phyloP scores from a whole-genome alignment of 1,284 basidiomycete species.

The Cutaneotrichosporon curvatum region DNA sequence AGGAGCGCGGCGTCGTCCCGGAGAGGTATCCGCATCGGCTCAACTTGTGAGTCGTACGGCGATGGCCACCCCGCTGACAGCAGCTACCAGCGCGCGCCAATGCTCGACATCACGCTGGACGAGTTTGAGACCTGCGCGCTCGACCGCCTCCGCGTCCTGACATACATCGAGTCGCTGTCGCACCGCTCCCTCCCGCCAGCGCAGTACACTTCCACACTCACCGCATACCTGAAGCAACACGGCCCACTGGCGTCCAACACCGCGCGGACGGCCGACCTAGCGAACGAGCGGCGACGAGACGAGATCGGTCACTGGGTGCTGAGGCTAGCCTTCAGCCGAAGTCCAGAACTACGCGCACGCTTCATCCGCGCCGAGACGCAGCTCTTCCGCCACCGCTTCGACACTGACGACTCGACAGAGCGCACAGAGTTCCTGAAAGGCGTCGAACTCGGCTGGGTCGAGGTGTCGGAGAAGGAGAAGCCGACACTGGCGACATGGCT shows the following conservation, averaged over 20 bases:
- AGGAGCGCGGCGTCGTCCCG: constrained; percentile 2
- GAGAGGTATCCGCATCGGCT: constrained; percentile 59
- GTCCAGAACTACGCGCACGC: constrained; percentile 81
- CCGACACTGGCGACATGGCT: constrained; percentile 15
- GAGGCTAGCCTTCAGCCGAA: constrained; percentile 79
- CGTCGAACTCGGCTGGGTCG: constrained; percentile 71
- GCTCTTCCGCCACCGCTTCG: constrained; percentile 78
- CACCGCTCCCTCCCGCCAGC: constrained; percentile 44
- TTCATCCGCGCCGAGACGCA: constrained; percentile 85
- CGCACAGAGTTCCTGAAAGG: constrained; percentile 63
- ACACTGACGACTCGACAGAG: constrained; percentile 60
- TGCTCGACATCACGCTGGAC: constrained; percentile 86
- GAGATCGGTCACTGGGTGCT: constrained; percentile 93
- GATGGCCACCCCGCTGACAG: background rate
- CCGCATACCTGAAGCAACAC: constrained; percentile 41
- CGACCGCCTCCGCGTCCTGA: constrained; percentile 73
- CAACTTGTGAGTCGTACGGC: constrained; percentile 62
- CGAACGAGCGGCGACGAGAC: constrained; percentile 71
- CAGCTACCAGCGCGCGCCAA: constrained; percentile 81
- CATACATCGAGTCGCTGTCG: constrained; percentile 80
- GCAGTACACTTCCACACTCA: constrained; percentile 30
- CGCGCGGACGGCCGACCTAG: constrained; percentile 50
- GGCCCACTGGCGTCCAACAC: constrained; percentile 57
- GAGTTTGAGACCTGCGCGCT: constrained; percentile 92
- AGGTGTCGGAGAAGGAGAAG: constrained; percentile 47